These are phyloP conservation scores for Neohortaea acidophila DNA, from an alignment of 495 filamentous ascomycete species.

Conservation along the genomic window DNA sequence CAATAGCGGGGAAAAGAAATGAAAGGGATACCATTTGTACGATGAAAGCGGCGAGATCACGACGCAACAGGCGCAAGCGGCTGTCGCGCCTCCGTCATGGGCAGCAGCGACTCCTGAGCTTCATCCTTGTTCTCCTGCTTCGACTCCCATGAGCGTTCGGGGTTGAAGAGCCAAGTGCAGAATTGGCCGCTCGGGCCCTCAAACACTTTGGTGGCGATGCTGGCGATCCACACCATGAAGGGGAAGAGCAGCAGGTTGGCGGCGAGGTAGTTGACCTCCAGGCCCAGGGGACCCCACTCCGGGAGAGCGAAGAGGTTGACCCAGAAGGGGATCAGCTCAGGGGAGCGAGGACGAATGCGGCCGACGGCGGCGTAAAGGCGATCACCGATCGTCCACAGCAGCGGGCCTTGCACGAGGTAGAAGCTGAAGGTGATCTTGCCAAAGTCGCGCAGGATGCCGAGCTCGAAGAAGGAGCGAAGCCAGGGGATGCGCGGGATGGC, in stretches of 20 bases:
- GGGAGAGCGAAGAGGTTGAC: slow-evolving; percentile 33
- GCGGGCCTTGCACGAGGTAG: slow-evolving; percentile 18
- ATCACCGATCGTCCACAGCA: slow-evolving; percentile 27
- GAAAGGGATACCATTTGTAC: too few species aligned
- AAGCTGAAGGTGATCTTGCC: slow-evolving; percentile 15
- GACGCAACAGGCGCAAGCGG: too few species aligned
- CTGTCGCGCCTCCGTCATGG: too few species aligned
- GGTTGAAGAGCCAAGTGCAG: slow-evolving; percentile 35
- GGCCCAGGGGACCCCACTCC: slow-evolving; percentile 35
- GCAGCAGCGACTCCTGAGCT: too few species aligned
- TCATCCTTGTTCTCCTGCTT: too few species aligned
- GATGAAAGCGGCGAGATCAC: too few species aligned
- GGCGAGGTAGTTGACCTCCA: slow-evolving; percentile 39
- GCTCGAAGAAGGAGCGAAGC: slow-evolving; percentile 27
- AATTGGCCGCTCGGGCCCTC: slow-evolving; percentile 43
- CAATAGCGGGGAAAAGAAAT: too few species aligned
- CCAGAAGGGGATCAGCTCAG: slow-evolving; percentile 30
- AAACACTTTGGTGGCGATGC: slow-evolving; percentile 37
- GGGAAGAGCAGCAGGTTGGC: slow-evolving; percentile 41
- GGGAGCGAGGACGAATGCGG: slow-evolving; percentile 28
- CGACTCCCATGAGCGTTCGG: too few species aligned
- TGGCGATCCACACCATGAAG: slow-evolving; percentile 40
- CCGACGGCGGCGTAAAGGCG: slow-evolving; percentile 39
- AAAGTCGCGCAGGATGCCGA: slow-evolving; percentile 14
- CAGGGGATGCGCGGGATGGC: slow-evolving; percentile 22